A percentile compares a stretch with the other conserved stretches of the same genome.
Conservation (phyloP, 176 grass and related monocot species). For the Cenchrus americanus region DNA sequence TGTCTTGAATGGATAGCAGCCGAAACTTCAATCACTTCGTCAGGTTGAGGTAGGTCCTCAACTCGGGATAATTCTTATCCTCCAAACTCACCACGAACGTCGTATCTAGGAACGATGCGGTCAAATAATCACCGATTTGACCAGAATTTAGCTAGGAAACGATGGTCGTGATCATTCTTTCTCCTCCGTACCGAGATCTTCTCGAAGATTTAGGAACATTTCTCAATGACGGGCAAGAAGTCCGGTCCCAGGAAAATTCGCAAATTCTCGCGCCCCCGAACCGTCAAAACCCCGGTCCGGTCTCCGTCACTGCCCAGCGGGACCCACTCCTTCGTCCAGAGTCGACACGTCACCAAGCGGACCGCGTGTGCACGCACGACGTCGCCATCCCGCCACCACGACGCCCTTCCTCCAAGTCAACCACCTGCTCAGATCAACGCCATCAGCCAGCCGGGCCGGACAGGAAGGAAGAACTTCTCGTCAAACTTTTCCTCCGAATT, state of each 20-base stretch:
- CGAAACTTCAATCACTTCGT: neutral
- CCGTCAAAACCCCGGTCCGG: conserved; percentile 19
- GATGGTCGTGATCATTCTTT: neutral
- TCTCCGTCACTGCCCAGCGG: neutral
- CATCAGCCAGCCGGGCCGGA: neutral
- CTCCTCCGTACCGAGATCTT: neutral
- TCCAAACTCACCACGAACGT: neutral
- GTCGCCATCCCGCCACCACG: neutral
- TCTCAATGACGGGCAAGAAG: neutral
- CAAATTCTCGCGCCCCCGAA: neutral
- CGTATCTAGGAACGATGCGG: neutral
- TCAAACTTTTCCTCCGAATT: conserved; percentile 30
- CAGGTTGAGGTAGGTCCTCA: too few species aligned
- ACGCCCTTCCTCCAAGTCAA: conserved; percentile 35
- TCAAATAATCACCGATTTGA: neutral
- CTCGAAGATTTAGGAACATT: neutral
- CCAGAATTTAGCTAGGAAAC: neutral
- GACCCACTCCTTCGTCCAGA: neutral
- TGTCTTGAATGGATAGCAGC: neutral
- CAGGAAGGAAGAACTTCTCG: neutral
- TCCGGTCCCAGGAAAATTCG: neutral
- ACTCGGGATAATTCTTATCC: neutral
- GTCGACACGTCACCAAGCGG: neutral
- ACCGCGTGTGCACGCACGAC: neutral
- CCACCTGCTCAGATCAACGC: neutral